Evolutionary conservation across 441 rosid genomes (phyloP).

Genomic region (Gossypium laxum): DNA sequence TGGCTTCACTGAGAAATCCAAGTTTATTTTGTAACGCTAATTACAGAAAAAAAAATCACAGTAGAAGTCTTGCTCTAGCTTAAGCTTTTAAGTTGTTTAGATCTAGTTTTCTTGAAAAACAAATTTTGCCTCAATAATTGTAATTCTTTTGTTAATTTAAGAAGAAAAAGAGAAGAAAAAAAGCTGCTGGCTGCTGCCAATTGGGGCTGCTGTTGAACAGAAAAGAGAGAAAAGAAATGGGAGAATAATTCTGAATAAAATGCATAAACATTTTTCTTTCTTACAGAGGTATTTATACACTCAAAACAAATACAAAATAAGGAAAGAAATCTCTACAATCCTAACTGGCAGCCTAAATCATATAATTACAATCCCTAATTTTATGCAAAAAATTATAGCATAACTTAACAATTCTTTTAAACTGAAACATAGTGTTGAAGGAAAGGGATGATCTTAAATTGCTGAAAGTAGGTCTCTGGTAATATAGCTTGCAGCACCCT

Average conservation of each 20-base stretch:
- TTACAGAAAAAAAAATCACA: neutral
- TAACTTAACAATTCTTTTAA: neutral
- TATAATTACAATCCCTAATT: too few relatives aligned
- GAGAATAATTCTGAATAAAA: too few relatives aligned
- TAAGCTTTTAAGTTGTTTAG: neutral
- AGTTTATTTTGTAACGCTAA: neutral
- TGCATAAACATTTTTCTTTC: too few relatives aligned
- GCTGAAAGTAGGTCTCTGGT: neutral
- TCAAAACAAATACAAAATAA: too few relatives aligned
- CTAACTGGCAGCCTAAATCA: too few relatives aligned
- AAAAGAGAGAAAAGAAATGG: too few relatives aligned
- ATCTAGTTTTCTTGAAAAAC: neutral
- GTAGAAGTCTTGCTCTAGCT: neutral
- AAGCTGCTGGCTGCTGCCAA: too few relatives aligned
- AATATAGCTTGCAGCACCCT: neutral
- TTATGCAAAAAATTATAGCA: too few relatives aligned
- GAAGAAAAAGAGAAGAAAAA: too few relatives aligned
- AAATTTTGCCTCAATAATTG: neutral
- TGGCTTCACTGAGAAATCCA: slow-evolving; percentile 1
- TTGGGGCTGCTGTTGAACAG: too few relatives aligned
- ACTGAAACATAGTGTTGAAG: neutral
- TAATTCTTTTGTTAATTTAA: neutral
- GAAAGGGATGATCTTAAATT: neutral
- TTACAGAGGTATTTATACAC: too few relatives aligned
- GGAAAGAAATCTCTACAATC: too few relatives aligned